These are phyloP conservation scores for Warburgia ugandensis DNA, from an alignment of 164 flowering plant species.

Conservation along the genomic window DNA sequence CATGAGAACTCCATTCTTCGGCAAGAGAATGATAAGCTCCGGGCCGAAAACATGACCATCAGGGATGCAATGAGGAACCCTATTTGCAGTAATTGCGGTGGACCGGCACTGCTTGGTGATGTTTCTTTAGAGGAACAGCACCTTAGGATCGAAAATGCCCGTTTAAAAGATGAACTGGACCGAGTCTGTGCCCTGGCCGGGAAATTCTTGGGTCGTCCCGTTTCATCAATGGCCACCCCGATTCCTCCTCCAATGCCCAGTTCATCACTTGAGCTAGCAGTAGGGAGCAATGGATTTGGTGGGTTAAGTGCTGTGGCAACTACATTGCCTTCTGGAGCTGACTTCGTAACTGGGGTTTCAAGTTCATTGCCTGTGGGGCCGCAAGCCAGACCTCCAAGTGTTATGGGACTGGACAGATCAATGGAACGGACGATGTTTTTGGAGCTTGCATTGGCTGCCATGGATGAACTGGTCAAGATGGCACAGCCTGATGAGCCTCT, in stretches of 20 bases:
- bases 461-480: conserved; percentile 89
- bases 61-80: conserved; percentile 91
- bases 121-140: conserved; percentile 87
- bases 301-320: conserved; percentile 26
- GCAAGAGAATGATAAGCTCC: conserved; percentile 88
- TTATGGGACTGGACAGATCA: conserved; percentile 41
- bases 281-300: conserved; percentile 60
- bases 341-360: conserved; percentile 41
- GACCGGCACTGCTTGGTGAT: conserved; percentile 84
- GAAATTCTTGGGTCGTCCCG: conserved; percentile 79
- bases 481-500: conserved; percentile 76
- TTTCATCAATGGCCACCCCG: conserved; percentile 34
- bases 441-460: conserved; percentile 85
- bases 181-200: conserved; percentile 86
- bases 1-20: conserved; percentile 85
- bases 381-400: conserved; percentile 20
- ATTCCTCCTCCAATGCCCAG: conserved; percentile 34
- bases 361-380: conserved; percentile 29
- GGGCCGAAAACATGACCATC: conserved; percentile 82
- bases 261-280: conserved; percentile 78
- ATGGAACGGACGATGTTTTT: conserved; percentile 69
- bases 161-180: conserved; percentile 79
- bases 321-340: conserved; percentile 39
- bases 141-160: conserved; percentile 83
- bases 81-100: conserved; percentile 85